Conservation (phyloP, 345 rosid species). For the Rubroshorea leprosula region DNA sequence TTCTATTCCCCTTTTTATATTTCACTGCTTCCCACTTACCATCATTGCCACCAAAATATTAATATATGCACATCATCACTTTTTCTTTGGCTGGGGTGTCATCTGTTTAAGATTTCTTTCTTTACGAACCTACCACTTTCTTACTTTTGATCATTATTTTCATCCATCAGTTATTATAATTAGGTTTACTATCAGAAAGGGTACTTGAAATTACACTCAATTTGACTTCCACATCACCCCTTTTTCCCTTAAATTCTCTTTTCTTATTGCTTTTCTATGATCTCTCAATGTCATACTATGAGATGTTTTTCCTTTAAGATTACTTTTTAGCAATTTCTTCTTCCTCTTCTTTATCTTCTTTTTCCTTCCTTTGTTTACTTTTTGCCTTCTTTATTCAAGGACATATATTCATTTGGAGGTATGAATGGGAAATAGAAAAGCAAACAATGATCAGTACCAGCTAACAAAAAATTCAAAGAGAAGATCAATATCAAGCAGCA, state of each 20-base stretch:
- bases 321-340: no score
- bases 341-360: no score
- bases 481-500: no score
- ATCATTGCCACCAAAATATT: conserved; percentile 7
- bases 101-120: conserved; percentile 15
- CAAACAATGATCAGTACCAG: no score
- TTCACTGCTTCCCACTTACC: conserved; percentile 18
- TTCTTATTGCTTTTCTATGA: neutral
- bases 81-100: conserved; percentile 12
- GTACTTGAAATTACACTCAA: conserved; percentile 33
- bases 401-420: no score
- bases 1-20: neutral
- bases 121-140: conserved; percentile 27
- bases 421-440: no score
- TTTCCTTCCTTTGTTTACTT: no score
- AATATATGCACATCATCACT: neutral
- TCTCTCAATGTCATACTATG: conserved; percentile 2
- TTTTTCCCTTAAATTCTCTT: neutral
- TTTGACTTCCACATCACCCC: conserved; percentile 25
- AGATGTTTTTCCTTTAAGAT: no score
- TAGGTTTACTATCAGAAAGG: conserved; percentile 33
- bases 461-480: no score
- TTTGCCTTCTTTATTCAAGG: no score
- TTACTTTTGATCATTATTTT: conserved; percentile 24
- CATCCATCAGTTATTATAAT: conserved; percentile 21